A percentile compares a stretch with the other conserved stretches of the same genome.
Evolutionary conservation across 1,284 basidiomycete species (phyloP).

Genomic region (Wallemia hederae): DNA sequence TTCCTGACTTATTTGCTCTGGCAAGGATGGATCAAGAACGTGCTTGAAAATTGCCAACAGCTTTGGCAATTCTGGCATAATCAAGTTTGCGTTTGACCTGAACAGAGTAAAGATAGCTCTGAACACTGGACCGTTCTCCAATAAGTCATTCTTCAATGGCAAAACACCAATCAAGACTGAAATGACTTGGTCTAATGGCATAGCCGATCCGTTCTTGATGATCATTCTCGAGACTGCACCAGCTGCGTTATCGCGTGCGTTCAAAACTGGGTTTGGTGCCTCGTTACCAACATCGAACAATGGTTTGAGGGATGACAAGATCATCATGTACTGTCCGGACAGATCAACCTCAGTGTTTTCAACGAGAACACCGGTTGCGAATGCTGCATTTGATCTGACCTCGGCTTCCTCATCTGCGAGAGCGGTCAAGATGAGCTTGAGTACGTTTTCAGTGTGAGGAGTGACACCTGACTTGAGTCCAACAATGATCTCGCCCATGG

Average conservation of each 20-base stretch:
- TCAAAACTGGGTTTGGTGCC: constrained; percentile 32
- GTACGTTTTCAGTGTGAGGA: constrained; percentile 51
- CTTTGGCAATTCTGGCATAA: constrained; percentile 41
- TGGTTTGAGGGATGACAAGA: constrained; percentile 52
- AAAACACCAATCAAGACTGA: constrained; percentile 54
- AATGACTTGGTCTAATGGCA: constrained; percentile 65
- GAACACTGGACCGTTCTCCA: constrained; percentile 75
- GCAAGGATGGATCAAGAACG: constrained; percentile 42
- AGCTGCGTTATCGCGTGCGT: constrained; percentile 82
- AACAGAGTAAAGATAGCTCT: constrained; percentile 67
- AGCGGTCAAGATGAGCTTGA: constrained; percentile 55
- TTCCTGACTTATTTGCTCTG: constrained; percentile 49
- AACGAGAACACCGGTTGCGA: constrained; percentile 70
- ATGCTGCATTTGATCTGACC: constrained; percentile 86
- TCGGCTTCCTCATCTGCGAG: constrained; percentile 63
- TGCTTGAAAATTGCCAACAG: constrained; percentile 55
- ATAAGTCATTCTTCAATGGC: constrained; percentile 50
- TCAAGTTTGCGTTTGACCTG: constrained; percentile 36
- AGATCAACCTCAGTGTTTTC: constrained; percentile 66
- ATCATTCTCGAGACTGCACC: constrained; percentile 78
- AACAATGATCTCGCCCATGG: constrained; percentile 78
- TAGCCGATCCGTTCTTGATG: constrained; percentile 41
- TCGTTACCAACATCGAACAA: constrained; percentile 43
- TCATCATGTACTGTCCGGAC: constrained; percentile 44
- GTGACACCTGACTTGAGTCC: constrained; percentile 72